Percentiles rank a stretch among this genome's conserved stretches.
Evolutionary conservation across 179 eudicot genomes (phyloP).

Genomic region (Amaranthus tricolor): DNA sequence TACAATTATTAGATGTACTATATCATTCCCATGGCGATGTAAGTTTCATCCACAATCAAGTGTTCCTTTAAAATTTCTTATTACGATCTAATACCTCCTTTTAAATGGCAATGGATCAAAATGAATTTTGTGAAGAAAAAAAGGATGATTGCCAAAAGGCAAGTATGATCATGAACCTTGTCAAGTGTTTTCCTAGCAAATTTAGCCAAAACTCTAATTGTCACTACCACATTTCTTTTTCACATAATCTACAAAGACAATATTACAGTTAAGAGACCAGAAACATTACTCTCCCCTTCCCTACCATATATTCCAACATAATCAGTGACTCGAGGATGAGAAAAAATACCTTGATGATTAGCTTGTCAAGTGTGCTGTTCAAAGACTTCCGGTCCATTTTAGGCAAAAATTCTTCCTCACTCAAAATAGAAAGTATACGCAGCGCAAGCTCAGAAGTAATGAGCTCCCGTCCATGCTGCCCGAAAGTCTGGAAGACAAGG

Average conservation of each 20-base stretch:
- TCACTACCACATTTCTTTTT: too few relatives aligned
- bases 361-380: slow-evolving; percentile 64
- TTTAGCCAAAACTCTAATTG: too few relatives aligned
- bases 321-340: neutral
- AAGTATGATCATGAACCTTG: too few relatives aligned
- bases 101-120: too few relatives aligned
- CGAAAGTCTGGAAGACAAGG: slow-evolving; percentile 99
- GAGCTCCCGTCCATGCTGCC: slow-evolving; percentile 98
- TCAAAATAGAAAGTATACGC: slow-evolving; percentile 72
- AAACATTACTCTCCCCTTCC: neutral
- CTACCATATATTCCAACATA: neutral
- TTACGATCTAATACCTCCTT: too few relatives aligned
- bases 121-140: too few relatives aligned
- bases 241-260: neutral
- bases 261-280: neutral
- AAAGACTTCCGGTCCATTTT: slow-evolving; percentile 52
- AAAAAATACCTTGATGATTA: slow-evolving; percentile 70
- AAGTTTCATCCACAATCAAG: too few relatives aligned
- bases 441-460: slow-evolving; percentile 94
- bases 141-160: too few relatives aligned
- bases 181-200: too few relatives aligned
- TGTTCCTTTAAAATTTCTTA: too few relatives aligned
- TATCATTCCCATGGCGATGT: too few relatives aligned
- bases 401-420: slow-evolving; percentile 87
- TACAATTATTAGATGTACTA: too few relatives aligned